A percentile compares a stretch with the other conserved stretches of the same genome.
These are phyloP conservation scores for Pythium volutum DNA, from an alignment of 352 stramenopile species.

Conservation along the genomic window DNA sequence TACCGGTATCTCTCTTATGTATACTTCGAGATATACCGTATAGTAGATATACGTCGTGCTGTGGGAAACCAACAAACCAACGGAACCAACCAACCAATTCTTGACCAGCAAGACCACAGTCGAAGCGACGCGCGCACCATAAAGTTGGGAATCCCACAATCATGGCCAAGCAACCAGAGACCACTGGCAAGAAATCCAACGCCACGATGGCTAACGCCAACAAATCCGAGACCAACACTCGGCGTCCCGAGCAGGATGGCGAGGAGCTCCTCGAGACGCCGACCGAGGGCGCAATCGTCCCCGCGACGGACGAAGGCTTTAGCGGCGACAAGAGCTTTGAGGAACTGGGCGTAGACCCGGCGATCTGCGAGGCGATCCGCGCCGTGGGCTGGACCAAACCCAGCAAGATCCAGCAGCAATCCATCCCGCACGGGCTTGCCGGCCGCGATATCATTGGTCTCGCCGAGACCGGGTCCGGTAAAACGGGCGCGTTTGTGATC, in stretches of 20 bases:
- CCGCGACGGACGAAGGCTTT: constrained; percentile 42
- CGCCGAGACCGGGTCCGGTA: constrained; percentile 94
- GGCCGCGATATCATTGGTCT: constrained; percentile 97
- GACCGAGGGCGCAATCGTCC: constrained; percentile 9
- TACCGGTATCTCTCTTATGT: constrained; percentile 1
- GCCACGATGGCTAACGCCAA: not conserved
- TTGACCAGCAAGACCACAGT: constrained; percentile 8
- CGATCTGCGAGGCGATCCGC: constrained; percentile 91
- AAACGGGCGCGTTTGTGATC: constrained; percentile 94
- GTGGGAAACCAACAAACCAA: not conserved
- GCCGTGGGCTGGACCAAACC: constrained; percentile 92
- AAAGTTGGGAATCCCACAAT: not conserved
- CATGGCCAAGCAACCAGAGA: constrained; percentile 19
- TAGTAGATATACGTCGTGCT: constrained; percentile 3
- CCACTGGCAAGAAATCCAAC: not conserved
- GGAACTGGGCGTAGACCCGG: constrained; percentile 87
- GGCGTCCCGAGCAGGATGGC: not conserved
- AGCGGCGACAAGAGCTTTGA: constrained; percentile 82
- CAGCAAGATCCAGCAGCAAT: constrained; percentile 94
- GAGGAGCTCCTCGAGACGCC: constrained; percentile 19
- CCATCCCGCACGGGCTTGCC: constrained; percentile 90
- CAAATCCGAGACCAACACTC: not conserved
- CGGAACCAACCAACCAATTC: constrained; percentile 11
- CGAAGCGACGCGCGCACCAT: constrained; percentile 8
- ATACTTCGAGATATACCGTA: not conserved